Conservation (phyloP, 345 rosid species). For the Cochlearia excelsa region DNA sequence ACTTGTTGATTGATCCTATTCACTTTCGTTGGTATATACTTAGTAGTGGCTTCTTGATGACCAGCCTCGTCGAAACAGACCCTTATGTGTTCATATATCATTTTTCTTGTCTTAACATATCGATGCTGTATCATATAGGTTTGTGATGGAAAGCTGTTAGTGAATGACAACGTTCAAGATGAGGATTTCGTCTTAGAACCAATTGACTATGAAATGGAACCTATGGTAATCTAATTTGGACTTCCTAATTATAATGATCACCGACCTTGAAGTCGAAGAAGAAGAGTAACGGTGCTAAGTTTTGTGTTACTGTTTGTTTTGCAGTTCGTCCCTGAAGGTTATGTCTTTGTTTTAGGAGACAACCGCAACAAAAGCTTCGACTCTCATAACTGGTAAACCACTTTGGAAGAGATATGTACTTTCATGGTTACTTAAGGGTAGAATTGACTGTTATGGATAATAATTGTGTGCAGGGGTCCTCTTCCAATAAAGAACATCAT, state of each 20-base stretch:
- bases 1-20: constrained; percentile 25
- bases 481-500: constrained; percentile 62
- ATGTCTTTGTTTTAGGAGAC: constrained; percentile 90
- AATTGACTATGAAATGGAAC: constrained; percentile 65
- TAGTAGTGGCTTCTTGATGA: constrained; percentile 9
- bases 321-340: constrained; percentile 82
- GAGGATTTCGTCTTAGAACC: constrained; percentile 79
- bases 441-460: no score
- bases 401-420: constrained; percentile 6
- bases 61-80: background rate
- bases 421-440: background rate
- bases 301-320: constrained; percentile 12
- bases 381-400: constrained; percentile 77
- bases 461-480: constrained; percentile 61
- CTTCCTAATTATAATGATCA: background rate
- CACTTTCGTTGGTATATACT: background rate
- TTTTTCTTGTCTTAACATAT: background rate
- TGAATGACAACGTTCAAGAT: constrained; percentile 57
- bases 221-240: constrained; percentile 45
- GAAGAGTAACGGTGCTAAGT: constrained; percentile 8
- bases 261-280: background rate
- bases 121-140: constrained; percentile 45
- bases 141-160: constrained; percentile 60
- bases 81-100: constrained; percentile 1
- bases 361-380: constrained; percentile 89